These are phyloP conservation scores for Kuraishia cidri DNA, from an alignment of 805 yeast genomes.

Conservation along the genomic window DNA sequence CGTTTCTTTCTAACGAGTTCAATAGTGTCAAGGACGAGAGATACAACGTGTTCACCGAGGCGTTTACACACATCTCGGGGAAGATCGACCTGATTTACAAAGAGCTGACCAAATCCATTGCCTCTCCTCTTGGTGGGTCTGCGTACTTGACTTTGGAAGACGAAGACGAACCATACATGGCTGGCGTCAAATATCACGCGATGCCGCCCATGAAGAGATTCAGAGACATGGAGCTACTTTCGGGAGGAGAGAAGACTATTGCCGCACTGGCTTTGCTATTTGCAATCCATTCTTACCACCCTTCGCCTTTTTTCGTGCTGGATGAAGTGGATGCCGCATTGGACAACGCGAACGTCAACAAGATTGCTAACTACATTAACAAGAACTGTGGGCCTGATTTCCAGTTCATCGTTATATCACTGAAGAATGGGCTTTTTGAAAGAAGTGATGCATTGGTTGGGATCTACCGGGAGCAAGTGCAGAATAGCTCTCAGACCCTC, in stretches of 20 bases:
- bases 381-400: constrained; percentile 67
- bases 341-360: constrained; percentile 80
- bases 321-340: constrained; percentile 99
- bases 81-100: constrained; percentile 73
- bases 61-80: constrained; percentile 68
- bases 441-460: constrained; percentile 89
- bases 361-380: constrained; percentile 79
- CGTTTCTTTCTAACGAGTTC: constrained; percentile 43
- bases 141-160: constrained; percentile 83
- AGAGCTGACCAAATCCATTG: constrained; percentile 68
- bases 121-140: constrained; percentile 84
- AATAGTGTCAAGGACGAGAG: constrained; percentile 52
- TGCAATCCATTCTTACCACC: constrained; percentile 84
- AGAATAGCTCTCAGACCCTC: constrained; percentile 64
- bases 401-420: constrained; percentile 89
- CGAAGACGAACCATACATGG: constrained; percentile 79
- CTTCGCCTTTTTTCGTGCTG: constrained; percentile 91
- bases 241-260: constrained; percentile 96
- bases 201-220: constrained; percentile 95
- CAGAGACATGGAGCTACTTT: constrained; percentile 82
- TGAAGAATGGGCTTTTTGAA: constrained; percentile 82
- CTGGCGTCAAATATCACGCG: constrained; percentile 84
- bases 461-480: constrained; percentile 72
- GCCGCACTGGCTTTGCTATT: constrained; percentile 92
- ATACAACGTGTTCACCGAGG: constrained; percentile 53